Base-by-base conservation (phyloP, 306 rosid genomes). In the Quercus suber region DNA sequence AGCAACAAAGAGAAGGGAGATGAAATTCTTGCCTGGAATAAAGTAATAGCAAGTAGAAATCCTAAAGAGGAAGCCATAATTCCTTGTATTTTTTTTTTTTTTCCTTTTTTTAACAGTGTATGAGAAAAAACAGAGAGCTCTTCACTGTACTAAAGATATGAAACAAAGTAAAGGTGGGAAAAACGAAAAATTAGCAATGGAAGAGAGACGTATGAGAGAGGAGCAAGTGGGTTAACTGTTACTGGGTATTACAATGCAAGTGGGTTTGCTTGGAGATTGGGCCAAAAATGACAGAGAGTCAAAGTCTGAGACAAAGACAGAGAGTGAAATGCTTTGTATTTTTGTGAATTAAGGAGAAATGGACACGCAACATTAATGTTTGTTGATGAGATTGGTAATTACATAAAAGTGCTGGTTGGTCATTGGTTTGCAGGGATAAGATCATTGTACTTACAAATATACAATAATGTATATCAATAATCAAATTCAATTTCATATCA, bases 1-100 rank as follows among this genome's bases (percentile, higher is more conserved):
- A 23, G 1, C 0, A 41, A 41, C 45, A 41, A 41, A 61, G 73
- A 25, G 5, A 11, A 9, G 8, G 37, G 18, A 11, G 35, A 45
- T 8, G 63, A 60, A 60, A 25, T 69, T 53, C 51, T 78, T 82
- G 68, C 98, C 92, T 87, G 98, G 45, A 91, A 75, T 23, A 88
- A 76, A 76, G 73, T 63, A 18, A 78, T 65, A 61, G 86, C 69
- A 64, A 82, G 52, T 63, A 88, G 72, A 71, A 79, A 19, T 21
- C 86, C 73, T 74, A 37, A 52, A 71, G 69, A 71, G 33, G 76
- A 88, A 70, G 67, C 82, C 87, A 85, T 88, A 70, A 12, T 33
- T 57, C 37, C 6, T 53, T 3, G 9, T 30, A 18, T 19, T 15
- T 33, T 65, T 14, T 21, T 21, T 21, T 21, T 31, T 33, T 33